These are phyloP conservation scores for Fraxinus angustifolia DNA, from an alignment of 305 asterid genomes.

Conservation along the genomic window DNA sequence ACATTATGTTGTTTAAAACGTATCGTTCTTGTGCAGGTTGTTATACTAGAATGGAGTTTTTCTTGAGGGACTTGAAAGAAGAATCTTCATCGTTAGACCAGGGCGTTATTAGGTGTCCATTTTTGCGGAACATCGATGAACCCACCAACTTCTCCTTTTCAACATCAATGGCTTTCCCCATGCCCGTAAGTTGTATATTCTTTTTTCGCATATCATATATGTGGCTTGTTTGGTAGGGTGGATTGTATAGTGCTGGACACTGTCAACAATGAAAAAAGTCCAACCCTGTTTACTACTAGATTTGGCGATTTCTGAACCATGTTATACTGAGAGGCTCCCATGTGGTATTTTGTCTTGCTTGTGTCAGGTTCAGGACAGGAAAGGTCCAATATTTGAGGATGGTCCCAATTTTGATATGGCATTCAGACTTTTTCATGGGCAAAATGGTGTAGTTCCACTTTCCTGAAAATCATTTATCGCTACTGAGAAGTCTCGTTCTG, in stretches of 20 bases:
- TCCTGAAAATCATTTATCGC: slow-evolving; percentile 46
- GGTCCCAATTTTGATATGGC: slow-evolving; percentile 89
- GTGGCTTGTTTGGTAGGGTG: background rate
- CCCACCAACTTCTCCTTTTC: slow-evolving; percentile 88
- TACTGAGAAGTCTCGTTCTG: slow-evolving; percentile 42
- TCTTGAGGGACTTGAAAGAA: slow-evolving; percentile 47
- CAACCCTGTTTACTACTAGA: background rate
- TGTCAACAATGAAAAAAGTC: background rate
- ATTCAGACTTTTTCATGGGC: slow-evolving; percentile 89
- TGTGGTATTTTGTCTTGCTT: slow-evolving; percentile 11
- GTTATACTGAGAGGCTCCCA: slow-evolving; percentile 8
- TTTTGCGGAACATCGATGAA: slow-evolving; percentile 81
- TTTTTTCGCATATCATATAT: background rate
- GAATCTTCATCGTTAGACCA: slow-evolving; percentile 54
- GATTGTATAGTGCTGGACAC: background rate
- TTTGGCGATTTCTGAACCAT: background rate
- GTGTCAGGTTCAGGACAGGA: slow-evolving; percentile 51
- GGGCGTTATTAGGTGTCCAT: slow-evolving; percentile 74
- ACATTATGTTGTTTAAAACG: background rate
- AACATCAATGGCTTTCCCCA: slow-evolving; percentile 47
- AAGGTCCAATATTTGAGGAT: slow-evolving; percentile 95
- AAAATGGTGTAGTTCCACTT: slow-evolving; percentile 89
- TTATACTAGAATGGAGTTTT: slow-evolving; percentile 53
- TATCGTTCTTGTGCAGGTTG: slow-evolving; percentile 39
- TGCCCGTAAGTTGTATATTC: slow-evolving; percentile 49